Evolutionary conservation across 2,329 filamentous ascomycete species (phyloP).

Genomic region (Dactylellina drechsleri): DNA sequence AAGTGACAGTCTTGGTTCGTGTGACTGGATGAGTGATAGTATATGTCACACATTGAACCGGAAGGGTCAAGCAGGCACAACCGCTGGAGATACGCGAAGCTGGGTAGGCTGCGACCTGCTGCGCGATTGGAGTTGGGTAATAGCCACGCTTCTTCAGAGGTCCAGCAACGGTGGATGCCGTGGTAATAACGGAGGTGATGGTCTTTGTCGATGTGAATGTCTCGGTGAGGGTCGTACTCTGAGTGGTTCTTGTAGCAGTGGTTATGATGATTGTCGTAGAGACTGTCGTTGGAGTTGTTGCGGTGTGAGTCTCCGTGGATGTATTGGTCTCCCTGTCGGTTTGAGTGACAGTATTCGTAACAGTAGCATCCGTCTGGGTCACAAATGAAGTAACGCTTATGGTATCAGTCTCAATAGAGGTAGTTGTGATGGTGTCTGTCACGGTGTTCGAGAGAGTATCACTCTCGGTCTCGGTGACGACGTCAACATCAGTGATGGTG

Average conservation of each 20-base stretch:
- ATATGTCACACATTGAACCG: conserved; percentile 9
- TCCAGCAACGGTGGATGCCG: not conserved
- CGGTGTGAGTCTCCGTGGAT: conserved; percentile 1
- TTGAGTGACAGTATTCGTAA: conserved; percentile 1
- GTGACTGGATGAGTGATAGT: not conserved
- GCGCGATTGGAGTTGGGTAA: conserved; percentile 6
- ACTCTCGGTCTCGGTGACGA: conserved; percentile 19
- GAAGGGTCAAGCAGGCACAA: conserved; percentile 24
- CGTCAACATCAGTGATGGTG: conserved; percentile 10
- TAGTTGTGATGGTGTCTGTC: conserved; percentile 18
- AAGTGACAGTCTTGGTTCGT: not conserved
- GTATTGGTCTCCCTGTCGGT: not conserved
- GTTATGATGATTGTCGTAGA: conserved; percentile 13
- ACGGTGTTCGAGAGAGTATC: not conserved
- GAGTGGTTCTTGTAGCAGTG: conserved; percentile 7
- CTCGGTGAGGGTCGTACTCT: conserved; percentile 8
- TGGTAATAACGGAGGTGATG: not conserved
- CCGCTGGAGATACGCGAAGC: conserved; percentile 37
- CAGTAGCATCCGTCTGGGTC: not conserved
- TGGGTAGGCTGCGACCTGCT: conserved; percentile 25
- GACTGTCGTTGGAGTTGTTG: conserved; percentile 4
- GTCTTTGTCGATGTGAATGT: conserved; percentile 24
- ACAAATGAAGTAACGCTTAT: conserved; percentile 12
- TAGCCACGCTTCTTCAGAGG: conserved; percentile 7
- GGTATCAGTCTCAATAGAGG: conserved; percentile 7